phyloP scores from a whole-genome alignment of 306 rosid species.

The Corylus heterophylla region DNA sequence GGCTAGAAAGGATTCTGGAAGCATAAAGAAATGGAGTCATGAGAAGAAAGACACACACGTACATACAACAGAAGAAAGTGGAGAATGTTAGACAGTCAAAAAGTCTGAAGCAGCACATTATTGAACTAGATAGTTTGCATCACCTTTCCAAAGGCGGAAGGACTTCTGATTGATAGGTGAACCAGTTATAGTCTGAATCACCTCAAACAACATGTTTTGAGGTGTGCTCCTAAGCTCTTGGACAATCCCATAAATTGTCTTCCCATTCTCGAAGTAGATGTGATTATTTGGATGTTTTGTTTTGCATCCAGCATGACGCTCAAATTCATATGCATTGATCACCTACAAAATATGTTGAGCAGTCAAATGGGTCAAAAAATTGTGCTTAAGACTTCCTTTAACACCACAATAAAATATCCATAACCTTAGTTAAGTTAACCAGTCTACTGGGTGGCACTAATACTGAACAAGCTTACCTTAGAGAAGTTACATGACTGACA shows the following conservation, averaged over 20 bases:
- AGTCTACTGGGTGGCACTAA: slow-evolving; percentile 4
- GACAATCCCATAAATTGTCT: slow-evolving; percentile 76
- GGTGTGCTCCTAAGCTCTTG: slow-evolving; percentile 87
- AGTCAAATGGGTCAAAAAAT: slow-evolving; percentile 11
- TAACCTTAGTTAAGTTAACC: slow-evolving; percentile 3
- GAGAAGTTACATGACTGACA: slow-evolving; percentile 63
- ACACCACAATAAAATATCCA: neutral
- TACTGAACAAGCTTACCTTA: slow-evolving; percentile 46
- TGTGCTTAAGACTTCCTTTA: slow-evolving; percentile 11
- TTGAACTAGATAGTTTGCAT: slow-evolving; percentile 9
- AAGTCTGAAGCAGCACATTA: slow-evolving; percentile 1
- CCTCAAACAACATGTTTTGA: slow-evolving; percentile 66
- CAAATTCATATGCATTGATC: slow-evolving; percentile 79
- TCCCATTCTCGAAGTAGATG: slow-evolving; percentile 80
- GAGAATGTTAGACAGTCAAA: neutral
- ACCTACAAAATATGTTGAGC: slow-evolving; percentile 40
- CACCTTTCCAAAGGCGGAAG: slow-evolving; percentile 73
- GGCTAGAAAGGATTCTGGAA: slow-evolving; percentile 68
- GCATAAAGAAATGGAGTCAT: slow-evolving; percentile 11
- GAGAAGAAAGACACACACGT: slow-evolving; percentile 14
- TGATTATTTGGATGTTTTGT: slow-evolving; percentile 86
- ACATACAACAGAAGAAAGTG: slow-evolving; percentile 12
- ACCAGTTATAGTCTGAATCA: slow-evolving; percentile 74
- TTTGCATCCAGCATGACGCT: slow-evolving; percentile 84
- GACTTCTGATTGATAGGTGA: slow-evolving; percentile 75